Percentiles rank a stretch among this genome's conserved stretches.
phyloP scores from a whole-genome alignment of 495 filamentous ascomycete genomes.

The Glutinoglossum americanum region DNA sequence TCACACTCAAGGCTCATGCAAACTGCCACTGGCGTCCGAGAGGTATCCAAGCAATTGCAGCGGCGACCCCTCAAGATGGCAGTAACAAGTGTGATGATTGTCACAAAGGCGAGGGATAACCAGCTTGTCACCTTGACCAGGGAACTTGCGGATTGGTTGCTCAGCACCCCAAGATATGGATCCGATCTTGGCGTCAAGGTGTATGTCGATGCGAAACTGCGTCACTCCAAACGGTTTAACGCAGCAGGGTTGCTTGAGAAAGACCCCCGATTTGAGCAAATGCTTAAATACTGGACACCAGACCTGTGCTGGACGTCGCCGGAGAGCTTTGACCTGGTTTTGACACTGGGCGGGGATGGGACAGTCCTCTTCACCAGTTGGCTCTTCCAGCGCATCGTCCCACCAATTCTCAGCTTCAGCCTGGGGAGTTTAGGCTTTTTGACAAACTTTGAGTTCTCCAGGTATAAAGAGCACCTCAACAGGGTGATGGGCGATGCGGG shows the following conservation, averaged over 20 bases:
- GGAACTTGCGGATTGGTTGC: conserved; percentile 66
- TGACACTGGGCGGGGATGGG: conserved; percentile 82
- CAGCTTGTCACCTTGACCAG: conserved; percentile 66
- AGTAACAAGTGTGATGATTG: conserved; percentile 80
- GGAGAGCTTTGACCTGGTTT: conserved; percentile 78
- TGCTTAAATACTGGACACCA: conserved; percentile 85
- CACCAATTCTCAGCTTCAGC: conserved; percentile 73
- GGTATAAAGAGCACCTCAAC: conserved; percentile 62
- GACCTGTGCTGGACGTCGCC: conserved; percentile 79
- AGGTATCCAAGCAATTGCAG: conserved; percentile 85
- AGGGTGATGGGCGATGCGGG: conserved; percentile 76
- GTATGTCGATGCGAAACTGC: conserved; percentile 82
- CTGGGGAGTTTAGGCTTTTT: conserved; percentile 80
- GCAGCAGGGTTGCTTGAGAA: conserved; percentile 46
- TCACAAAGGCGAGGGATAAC: conserved; percentile 91
- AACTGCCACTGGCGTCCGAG: conserved; percentile 81
- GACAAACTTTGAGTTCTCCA: conserved; percentile 75
- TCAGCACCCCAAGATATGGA: conserved; percentile 65
- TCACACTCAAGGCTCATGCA: conserved; percentile 84
- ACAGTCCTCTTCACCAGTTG: conserved; percentile 90
- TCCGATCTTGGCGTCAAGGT: conserved; percentile 67
- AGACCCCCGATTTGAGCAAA: conserved; percentile 46
- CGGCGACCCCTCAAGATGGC: conserved; percentile 70
- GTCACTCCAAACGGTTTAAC: conserved; percentile 70
- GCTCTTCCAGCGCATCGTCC: conserved; percentile 93